Base-by-base conservation (phyloP, 129 eudicot genomes). In the Centella asiatica region DNA sequence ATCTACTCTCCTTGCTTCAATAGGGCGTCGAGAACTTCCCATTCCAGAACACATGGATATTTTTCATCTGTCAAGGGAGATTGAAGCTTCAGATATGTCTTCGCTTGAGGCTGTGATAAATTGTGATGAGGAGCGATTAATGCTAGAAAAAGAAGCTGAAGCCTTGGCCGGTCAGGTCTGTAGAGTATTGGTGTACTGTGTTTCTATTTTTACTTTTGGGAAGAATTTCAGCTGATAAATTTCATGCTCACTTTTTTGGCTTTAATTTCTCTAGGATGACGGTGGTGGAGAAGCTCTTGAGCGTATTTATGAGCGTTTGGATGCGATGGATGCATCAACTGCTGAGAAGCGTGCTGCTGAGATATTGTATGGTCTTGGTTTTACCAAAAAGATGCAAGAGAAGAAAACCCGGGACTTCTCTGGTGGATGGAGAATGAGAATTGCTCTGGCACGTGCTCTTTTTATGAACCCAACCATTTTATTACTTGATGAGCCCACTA, bases 371-470 rank as follows among this genome's bases (percentile, higher is more conserved):
- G 98, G 98, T 76, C 90, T 92, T 65, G 98, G 98, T 40, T 92
- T 92, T 42, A 71, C 64, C 74, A 92, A 84, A 65, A 29, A 66
- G 52, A 92, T 92, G 98, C 98, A 92, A 67, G 86, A 52, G 32
- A 80, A 92, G 87, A 92, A 92, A 73, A 87, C 98, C 11, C 77
- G 87, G 5, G 98, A 92, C 59, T 92, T 92, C 57, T 92, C 98
- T 50, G 98, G 98, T 77, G 98, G 98, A 20, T 92, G 98, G 98
- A 87, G 98, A 50, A 92, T 92, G 98, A 80, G 98, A 65, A 92
- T 92, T 50, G 96, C 98, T 77, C 65, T 92, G 44, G 98, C 98
- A 4, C 77, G 98, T 55, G 95, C 98, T 23, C 76, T 92, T 59
- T 92, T 92, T 57, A 92, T 92, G 95, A 92, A 92, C 65, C 98